Base-by-base conservation (phyloP, 2,329 filamentous ascomycete species). In the Clarireedia paspali region DNA sequence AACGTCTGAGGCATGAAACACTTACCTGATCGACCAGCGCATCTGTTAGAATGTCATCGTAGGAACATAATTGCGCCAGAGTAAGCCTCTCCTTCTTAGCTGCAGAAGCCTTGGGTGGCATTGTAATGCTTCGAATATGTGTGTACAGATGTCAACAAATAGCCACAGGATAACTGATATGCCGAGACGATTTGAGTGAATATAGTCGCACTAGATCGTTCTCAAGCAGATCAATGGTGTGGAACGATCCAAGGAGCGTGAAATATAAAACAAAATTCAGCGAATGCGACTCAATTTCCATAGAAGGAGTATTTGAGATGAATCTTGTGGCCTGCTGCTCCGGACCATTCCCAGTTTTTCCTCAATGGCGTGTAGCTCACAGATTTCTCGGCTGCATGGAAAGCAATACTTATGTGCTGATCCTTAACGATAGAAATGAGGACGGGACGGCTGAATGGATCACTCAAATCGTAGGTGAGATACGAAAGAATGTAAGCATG, bases 21-120 rank as follows among this genome's bases (percentile, higher is more conserved):
- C 88, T 74, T 80, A 96, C 92, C 75, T 92, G 90, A 73, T 99
- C 94, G 59, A 99, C 85, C 53, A 99, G 83, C 63, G 89, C 88
- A 79, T 99, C 94, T 6, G 94, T 99, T 60, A 95, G 78, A 62
- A 97, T 85, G 72, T 99, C 94, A 74, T 99, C 94, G 75, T 97
- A 97, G 50, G 87, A 87, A 34, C 91, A 87, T 66, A 99, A 76
- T 77, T 95, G 91, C 59, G 86, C 84, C 64, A 97, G 78, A 6
- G 91, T 96, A 65, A 99, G 78, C 60, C 84, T 83, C 68, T 87
- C 84, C 74, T 80, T 87, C 72, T 87, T 82, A 59, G 74, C 62
- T 62, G 73, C 65, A 68, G 72, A 72, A 70, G 70, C 68, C 63
- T 72, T 71, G 53, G 75, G 67, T 57, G 76, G 64, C 74, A 75